These are phyloP conservation scores for Alternaria dauci DNA, from an alignment of 2,329 filamentous ascomycete species.

Conservation along the genomic window DNA sequence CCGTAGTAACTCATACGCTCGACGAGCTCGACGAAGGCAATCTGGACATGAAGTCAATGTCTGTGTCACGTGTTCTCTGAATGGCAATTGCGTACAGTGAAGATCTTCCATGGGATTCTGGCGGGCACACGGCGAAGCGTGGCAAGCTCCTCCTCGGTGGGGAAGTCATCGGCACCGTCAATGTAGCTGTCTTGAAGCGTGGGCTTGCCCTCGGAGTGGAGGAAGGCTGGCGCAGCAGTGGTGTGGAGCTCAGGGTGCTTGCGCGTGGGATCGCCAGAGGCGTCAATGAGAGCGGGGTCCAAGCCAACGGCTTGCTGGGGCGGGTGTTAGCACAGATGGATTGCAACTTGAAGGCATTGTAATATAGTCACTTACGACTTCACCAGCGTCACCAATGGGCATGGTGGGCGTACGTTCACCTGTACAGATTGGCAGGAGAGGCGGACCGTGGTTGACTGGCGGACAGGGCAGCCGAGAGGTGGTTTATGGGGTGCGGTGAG, in stretches of 20 bases:
- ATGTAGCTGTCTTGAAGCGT: slow-evolving; percentile 47
- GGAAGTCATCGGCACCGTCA: slow-evolving; percentile 35
- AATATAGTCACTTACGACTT: slow-evolving; percentile 29
- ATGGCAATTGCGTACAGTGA: slow-evolving; percentile 21
- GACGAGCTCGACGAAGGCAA: slow-evolving; percentile 50
- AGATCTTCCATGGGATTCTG: slow-evolving; percentile 45
- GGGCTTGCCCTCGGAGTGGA: slow-evolving; percentile 48
- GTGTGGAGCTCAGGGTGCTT: slow-evolving; percentile 38
- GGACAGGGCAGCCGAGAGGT: slow-evolving; percentile 10
- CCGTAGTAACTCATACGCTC: slow-evolving; percentile 54
- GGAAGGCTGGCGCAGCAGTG: slow-evolving; percentile 39
- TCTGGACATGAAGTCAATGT: slow-evolving; percentile 18
- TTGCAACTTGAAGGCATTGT: background rate
- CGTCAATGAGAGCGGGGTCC: slow-evolving; percentile 46
- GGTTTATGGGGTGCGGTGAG: slow-evolving; percentile 18
- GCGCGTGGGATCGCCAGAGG: slow-evolving; percentile 47
- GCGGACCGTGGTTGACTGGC: slow-evolving; percentile 5
- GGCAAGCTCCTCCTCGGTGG: slow-evolving; percentile 46
- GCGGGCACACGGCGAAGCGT: slow-evolving; percentile 49
- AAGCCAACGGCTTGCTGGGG: slow-evolving; percentile 39
- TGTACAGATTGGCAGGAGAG: background rate
- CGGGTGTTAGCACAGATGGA: slow-evolving; percentile 16
- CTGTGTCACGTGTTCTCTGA: background rate
- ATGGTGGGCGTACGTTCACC: slow-evolving; percentile 30
- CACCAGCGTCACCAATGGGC: slow-evolving; percentile 38